Conservation (phyloP, 768 basidiomycete species). For the Hydnum rufescens region DNA sequence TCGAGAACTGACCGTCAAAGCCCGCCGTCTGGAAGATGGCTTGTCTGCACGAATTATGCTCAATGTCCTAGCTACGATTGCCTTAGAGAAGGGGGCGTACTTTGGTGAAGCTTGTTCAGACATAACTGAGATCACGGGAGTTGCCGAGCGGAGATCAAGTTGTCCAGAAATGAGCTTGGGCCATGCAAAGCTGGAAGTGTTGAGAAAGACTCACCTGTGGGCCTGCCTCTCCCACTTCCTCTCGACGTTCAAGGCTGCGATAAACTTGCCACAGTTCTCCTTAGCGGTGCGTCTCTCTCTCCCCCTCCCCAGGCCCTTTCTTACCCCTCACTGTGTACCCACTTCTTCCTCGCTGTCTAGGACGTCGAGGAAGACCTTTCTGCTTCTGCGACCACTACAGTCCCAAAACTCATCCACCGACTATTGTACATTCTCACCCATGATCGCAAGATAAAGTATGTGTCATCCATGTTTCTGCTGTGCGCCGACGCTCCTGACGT, state of each 20-base stretch:
- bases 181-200: neutral
- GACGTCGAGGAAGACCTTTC: conserved; percentile 9
- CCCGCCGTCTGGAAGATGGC: conserved; percentile 85
- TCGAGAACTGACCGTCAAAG: conserved; percentile 48
- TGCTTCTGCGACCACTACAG: conserved; percentile 5
- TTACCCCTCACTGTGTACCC: neutral
- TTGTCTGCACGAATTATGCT: conserved; percentile 31
- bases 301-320: neutral
- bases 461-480: neutral
- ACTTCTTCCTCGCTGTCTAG: conserved; percentile 1
- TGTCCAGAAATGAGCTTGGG: neutral
- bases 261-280: neutral
- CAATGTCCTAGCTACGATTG: too few relatives aligned
- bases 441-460: conserved; percentile 9
- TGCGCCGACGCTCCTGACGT: neutral
- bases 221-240: conserved; percentile 4
- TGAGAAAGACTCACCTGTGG: neutral
- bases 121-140: too few relatives aligned
- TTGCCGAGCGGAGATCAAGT: too few relatives aligned
- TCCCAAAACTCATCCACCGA: conserved; percentile 7
- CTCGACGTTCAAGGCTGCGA: neutral
- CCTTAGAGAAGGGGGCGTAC: too few relatives aligned
- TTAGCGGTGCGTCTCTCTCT: neutral
- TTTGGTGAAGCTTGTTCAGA: too few relatives aligned
- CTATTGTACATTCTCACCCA: conserved; percentile 9